Base-by-base conservation (phyloP, 225 moss, liverwort and hornwort genomes). In the Marchantia paleacea region DNA sequence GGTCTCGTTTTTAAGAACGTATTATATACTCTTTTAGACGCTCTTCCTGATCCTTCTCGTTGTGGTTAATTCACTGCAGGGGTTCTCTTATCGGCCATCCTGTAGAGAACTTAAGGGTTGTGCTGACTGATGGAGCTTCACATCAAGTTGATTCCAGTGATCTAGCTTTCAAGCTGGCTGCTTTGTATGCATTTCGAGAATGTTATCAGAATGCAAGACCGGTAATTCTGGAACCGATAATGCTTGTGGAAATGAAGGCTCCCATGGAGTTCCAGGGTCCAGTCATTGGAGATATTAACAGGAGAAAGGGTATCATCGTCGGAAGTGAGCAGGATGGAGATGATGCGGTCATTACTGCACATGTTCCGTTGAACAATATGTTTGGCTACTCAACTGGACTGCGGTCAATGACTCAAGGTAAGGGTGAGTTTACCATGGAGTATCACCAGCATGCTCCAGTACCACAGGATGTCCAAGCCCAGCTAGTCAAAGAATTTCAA, bases 321-420 rank as follows among this genome's bases (percentile, higher is more conserved):
- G 93, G 93, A 58, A 99, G 97, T 83, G 95, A 99, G 80, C 95
- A 99, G 82, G 97, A 99, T 79, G 97, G 93, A 57, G 97, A 99
- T 80, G 97, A 95, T 84, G 92, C 93, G 54, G 93, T 99, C 68
- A 90, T 99, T 73, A 86, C 89, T 78, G 95, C 97, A 28, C 93
- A 99, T 89, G 97, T 95, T 69, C 97, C 97, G 11, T 79, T 95
- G 82, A 99, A 99, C 86, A 99, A 93, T 73, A 95, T 95, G 97
- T 99, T 99, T 69, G 95, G 97, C 30, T 99, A 99, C 62, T 99
- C 97, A 39, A 97, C 95, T 64, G 97, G 97, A 72, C 85, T 97
- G 79, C 92, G 95, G 78, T 97, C 97, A 14, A 97, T 97, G 95
- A 97, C 95, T 76, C 97, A 97, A 92, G 97, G 97, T n/a, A 95